Base-by-base conservation (phyloP, 768 basidiomycete genomes). In the Steccherinum ochraceum region DNA sequence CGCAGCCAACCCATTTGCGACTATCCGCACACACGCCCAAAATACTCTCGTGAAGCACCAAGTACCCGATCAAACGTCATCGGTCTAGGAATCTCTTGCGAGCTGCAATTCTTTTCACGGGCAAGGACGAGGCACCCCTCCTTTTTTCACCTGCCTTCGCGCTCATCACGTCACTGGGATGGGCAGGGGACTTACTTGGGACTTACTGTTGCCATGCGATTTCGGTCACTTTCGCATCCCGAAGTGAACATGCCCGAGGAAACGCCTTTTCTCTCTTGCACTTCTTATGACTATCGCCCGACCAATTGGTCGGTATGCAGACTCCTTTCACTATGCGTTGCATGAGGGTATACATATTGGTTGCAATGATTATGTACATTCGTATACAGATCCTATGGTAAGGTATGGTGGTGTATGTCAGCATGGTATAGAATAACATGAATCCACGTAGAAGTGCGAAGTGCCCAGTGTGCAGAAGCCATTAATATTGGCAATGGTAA, bases 1-100 rank as follows among this genome's bases (percentile, higher is more conserved):
- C 60, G 65, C 78, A 10, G 67, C 76, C 25, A 84, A 83, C 59
- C 89, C 89, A 1, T 91, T 91, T 62, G 71, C 82, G 58, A 83
- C 86, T 1, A 86, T 91, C 57, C 83, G 87, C 4, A 84, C 76
- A 3, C 89, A 92, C 63, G 86, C 83, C 2, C 75, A 84, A 63
- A 91, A 91, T 61, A 89, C 89, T 0, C 71, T 90, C 11, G 54
- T 89, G 27, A 81, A 79, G 56, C 81, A 76, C 55, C 60, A 68
- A 18, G 49, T 52, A 2, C 60, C 60, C 11, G 52, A 47, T 24
- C 27, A 19, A 10, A 7, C 41, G 10, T 7, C 7, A 16, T 35
- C 30, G 16, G 30, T 16, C 30, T 35, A 35, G 30, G 30, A 35
- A n/a, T n/a, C n/a, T n/a, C n/a, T n/a, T n/a, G n/a, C n/a, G n/a